Conservation (phyloP, 2,329 filamentous ascomycete species). For the Penicillium psychrosexuale region DNA sequence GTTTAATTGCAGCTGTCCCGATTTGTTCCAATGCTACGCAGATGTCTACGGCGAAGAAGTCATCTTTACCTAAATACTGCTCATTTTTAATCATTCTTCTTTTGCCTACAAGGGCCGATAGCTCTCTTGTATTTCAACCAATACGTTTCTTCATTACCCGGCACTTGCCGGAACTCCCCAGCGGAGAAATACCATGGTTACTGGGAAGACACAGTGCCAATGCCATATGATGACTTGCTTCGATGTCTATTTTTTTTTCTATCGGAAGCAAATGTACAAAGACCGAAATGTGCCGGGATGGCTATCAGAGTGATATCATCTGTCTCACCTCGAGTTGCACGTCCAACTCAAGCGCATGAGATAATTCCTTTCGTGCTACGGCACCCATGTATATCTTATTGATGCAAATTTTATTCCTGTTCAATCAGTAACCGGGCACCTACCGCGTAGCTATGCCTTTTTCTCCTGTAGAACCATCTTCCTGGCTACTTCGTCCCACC, state of each 20-base stretch:
- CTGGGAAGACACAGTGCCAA: slow-evolving; percentile 11
- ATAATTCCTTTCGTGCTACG: neutral
- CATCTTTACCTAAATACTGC: slow-evolving; percentile 9
- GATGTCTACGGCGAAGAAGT: slow-evolving; percentile 27
- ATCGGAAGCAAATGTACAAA: slow-evolving; percentile 18
- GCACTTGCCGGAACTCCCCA: slow-evolving; percentile 1
- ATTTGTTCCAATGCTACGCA: slow-evolving; percentile 24
- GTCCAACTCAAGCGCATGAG: neutral
- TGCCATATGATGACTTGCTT: slow-evolving; percentile 25
- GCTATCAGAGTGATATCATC: neutral
- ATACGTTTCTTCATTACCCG: neutral
- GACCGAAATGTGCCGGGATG: neutral
- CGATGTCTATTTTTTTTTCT: slow-evolving; percentile 15
- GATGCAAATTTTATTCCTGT: neutral
- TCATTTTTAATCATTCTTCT: neutral
- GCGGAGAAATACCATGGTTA: slow-evolving; percentile 2
- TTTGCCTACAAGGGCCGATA: neutral
- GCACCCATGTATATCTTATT: slow-evolving; percentile 8
- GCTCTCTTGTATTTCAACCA: neutral
- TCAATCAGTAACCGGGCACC: neutral
- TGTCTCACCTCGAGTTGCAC: neutral
- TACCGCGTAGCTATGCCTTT: neutral
- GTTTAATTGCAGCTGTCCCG: slow-evolving; percentile 19
- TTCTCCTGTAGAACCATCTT: slow-evolving; percentile 18
- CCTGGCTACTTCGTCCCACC: slow-evolving; percentile 57